These are phyloP conservation scores for Stereum hirsutum DNA, from an alignment of 1,284 basidiomycete genomes.

Conservation along the genomic window DNA sequence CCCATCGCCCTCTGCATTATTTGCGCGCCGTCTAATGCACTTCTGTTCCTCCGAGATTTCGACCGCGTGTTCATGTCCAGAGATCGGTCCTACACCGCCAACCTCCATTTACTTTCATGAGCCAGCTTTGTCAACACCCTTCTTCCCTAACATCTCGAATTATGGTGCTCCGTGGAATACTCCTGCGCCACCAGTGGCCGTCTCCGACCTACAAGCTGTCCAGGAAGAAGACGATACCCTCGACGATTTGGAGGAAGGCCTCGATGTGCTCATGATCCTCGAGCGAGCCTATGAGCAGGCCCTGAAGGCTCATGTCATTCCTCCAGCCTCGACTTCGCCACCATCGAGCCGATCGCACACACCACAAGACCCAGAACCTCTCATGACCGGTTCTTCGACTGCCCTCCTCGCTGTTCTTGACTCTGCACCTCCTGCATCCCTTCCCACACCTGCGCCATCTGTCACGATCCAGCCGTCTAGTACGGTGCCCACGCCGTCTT, in stretches of 20 bases:
- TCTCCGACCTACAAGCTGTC: not conserved
- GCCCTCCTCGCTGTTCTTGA: conserved; percentile 61
- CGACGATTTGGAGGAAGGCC: conserved; percentile 54
- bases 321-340: conserved; percentile 8
- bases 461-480: conserved; percentile 4
- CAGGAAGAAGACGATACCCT: conserved; percentile 15
- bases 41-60: conserved; percentile 54
- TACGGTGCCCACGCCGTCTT: conserved; percentile 24
- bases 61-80: not conserved
- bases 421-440: conserved; percentile 20
- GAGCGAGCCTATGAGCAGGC: conserved; percentile 60
- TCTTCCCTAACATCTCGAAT: conserved; percentile 2
- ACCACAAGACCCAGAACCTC: conserved; percentile 22
- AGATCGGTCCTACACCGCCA: conserved; percentile 3
- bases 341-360: conserved; percentile 9
- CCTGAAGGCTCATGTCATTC: conserved; percentile 45
- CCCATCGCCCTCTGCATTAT: conserved; percentile 64
- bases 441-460: conserved; percentile 21
- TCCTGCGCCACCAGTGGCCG: not conserved
- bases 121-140: conserved; percentile 9
- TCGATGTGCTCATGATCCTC: conserved; percentile 57
- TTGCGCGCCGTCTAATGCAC: conserved; percentile 83
- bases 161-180: conserved; percentile 1
- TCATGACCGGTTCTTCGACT: conserved; percentile 58
- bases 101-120: conserved; percentile 11